A percentile compares a stretch with the other conserved stretches of the same genome.
These are phyloP conservation scores for Botryotinia convoluta DNA, from an alignment of 2,329 filamentous ascomycete genomes.

Conservation along the genomic window DNA sequence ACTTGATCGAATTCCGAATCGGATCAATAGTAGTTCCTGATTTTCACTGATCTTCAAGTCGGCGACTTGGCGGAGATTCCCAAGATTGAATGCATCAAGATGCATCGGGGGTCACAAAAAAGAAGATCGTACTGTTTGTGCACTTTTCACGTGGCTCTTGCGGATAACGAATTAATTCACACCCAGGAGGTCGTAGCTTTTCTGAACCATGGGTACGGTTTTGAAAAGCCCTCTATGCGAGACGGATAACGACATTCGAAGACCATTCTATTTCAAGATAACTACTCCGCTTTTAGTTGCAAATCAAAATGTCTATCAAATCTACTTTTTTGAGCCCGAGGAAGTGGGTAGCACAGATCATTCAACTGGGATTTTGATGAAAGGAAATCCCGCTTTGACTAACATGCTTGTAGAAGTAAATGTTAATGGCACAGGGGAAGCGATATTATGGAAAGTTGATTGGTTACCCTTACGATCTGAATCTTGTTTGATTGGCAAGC, in stretches of 20 bases:
- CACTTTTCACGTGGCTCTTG: constrained; percentile 9
- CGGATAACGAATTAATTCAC: constrained; percentile 6
- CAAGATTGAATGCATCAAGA: constrained; percentile 10
- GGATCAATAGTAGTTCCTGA: constrained; percentile 14
- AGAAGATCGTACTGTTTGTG: neutral
- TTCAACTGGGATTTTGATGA: neutral
- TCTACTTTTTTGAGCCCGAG: constrained; percentile 10
- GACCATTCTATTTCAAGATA: constrained; percentile 15
- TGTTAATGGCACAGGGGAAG: constrained; percentile 11
- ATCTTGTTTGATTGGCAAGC: neutral
- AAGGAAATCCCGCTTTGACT: neutral
- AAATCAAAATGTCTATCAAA: constrained; percentile 11
- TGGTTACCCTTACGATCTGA: constrained; percentile 14
- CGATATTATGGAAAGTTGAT: neutral
- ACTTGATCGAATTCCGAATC: neutral
- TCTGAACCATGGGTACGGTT: constrained; percentile 8
- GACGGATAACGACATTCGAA: constrained; percentile 20
- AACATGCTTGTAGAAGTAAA: neutral
- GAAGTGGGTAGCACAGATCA: constrained; percentile 10
- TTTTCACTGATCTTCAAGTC: constrained; percentile 13
- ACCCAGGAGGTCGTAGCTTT: constrained; percentile 2
- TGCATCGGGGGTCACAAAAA: constrained; percentile 17
- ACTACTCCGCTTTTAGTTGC: neutral
- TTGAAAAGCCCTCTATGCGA: constrained; percentile 3
- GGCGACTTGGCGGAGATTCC: constrained; percentile 17